Conservation (phyloP, 2,329 filamentous ascomycete species). For the Pyrenophora teres region DNA sequence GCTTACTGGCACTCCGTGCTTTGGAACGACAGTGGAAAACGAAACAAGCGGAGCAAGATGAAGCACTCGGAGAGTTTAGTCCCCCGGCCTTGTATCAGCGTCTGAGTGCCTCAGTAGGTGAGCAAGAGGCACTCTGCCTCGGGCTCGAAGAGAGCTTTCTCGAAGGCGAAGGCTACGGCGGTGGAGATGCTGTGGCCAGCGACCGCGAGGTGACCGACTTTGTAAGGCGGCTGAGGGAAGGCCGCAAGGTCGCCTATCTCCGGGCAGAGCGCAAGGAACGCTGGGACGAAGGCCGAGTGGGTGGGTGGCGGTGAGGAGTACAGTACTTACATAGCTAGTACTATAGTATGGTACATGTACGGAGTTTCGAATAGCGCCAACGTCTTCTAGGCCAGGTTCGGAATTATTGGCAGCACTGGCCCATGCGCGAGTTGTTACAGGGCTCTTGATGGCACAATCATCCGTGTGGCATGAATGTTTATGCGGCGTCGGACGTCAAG, state of each 20-base stretch:
- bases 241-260: constrained; percentile 76
- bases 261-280: constrained; percentile 85
- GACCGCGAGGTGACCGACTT: constrained; percentile 88
- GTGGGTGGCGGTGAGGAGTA: constrained; percentile 74
- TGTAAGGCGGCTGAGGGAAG: constrained; percentile 79
- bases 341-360: no score
- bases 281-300: constrained; percentile 95
- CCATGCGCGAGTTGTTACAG: no score
- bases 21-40: constrained; percentile 91
- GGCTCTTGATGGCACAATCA: no score
- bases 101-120: constrained; percentile 73
- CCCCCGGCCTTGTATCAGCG: constrained; percentile 85
- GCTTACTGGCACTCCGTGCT: constrained; percentile 80
- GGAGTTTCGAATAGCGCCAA: no score
- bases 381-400: no score
- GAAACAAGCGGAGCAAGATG: constrained; percentile 88
- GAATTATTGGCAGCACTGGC: no score
- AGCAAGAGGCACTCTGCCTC: constrained; percentile 80
- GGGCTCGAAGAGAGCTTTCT: constrained; percentile 94
- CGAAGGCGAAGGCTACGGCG: constrained; percentile 59
- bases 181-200: constrained; percentile 58
- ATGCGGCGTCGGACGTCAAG: not conserved
- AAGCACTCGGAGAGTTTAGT: constrained; percentile 80
- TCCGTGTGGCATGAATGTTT: not conserved
- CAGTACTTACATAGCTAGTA: no score